Base-by-base conservation (phyloP, 73 alveolate genomes). In the Diophrys appendiculata region DNA sequence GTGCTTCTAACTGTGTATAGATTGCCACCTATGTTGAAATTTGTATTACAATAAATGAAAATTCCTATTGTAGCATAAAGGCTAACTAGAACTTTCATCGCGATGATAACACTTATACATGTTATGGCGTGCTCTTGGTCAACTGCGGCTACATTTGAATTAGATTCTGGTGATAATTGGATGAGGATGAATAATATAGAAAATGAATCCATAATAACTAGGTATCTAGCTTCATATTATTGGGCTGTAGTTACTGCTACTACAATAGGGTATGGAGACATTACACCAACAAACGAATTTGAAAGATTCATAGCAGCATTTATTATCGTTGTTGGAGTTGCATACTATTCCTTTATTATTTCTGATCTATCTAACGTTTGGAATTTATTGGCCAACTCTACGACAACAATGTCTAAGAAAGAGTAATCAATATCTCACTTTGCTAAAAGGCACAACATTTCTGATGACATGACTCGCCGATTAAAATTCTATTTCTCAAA, bases 231-330 rank as follows among this genome's bases (percentile, higher is more conserved):
- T 32, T 64, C 88, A 13, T 56, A 86, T 14, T 90, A 90, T 71
- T 90, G 94, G 91, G 96, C 90, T 0, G 76, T 81, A 18, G 87
- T 67, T 43, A 90, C 96, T 27, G 56, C 60, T 32, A 82, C 90
- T 0, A 90, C 96, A 79, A 85, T 80, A 3, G 96, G 96, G 32
- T 90, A 80, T 67, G 96, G 96, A 2, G 96, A 90, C 60, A 90
- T 90, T 0, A 28, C 80, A n/a, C 92, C 96, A 33, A 65, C 77
- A 60, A 90, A 86, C 35, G 32, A 69, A 11, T 33, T 26, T 54
- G 96, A 90, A 69, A 81, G 23, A 26, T 33, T 54, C 33, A 54
- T 77, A 2, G 79, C 90, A 0, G 43, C 80, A 26, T 23, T 55
- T 29, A 54, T 85, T 24, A 54, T 90, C 52, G 74, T 76, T 8